Evolutionary conservation across 1,139 yeast genomes (phyloP).

Genomic region (Kodamaea plutei): DNA sequence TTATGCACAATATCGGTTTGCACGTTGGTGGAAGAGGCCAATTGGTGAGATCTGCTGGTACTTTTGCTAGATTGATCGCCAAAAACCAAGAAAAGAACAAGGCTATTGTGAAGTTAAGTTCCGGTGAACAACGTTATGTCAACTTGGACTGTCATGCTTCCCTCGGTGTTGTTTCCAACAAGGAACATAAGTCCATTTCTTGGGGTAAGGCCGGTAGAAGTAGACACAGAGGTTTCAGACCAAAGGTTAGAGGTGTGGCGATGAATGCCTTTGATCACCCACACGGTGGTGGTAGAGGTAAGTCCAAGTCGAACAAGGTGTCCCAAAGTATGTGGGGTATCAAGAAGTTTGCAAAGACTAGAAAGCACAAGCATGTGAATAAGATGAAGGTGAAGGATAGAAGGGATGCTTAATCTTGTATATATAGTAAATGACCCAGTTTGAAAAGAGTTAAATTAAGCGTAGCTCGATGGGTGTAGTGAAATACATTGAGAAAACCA

Average conservation of each 20-base stretch:
- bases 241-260: conserved; percentile 96
- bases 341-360: conserved; percentile 91
- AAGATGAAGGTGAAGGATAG: conserved; percentile 82
- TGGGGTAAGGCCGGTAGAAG: conserved; percentile 98
- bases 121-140: conserved; percentile 93
- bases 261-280: conserved; percentile 98
- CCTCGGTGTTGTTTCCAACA: conserved; percentile 90
- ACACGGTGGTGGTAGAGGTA: conserved; percentile 99
- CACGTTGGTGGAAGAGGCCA: conserved; percentile 79
- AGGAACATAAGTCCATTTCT: conserved; percentile 84
- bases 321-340: conserved; percentile 98
- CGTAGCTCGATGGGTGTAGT: too few relatives aligned
- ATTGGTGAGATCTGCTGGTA: conserved; percentile 90
- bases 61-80: conserved; percentile 84
- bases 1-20: conserved; percentile 83
- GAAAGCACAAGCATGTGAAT: conserved; percentile 83
- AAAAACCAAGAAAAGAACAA: conserved; percentile 67
- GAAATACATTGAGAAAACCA: too few relatives aligned
- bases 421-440: conserved; percentile 3
- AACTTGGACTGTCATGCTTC: conserved; percentile 88
- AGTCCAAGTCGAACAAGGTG: conserved; percentile 90
- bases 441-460: too few relatives aligned
- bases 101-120: conserved; percentile 78
- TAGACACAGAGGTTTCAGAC: conserved; percentile 90
- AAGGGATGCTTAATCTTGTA: conserved; percentile 21